Percentiles rank a stretch among this genome's conserved stretches.
Conservation (phyloP, 352 stramenopile genomes). For the Pythium aphanidermatum region DNA sequence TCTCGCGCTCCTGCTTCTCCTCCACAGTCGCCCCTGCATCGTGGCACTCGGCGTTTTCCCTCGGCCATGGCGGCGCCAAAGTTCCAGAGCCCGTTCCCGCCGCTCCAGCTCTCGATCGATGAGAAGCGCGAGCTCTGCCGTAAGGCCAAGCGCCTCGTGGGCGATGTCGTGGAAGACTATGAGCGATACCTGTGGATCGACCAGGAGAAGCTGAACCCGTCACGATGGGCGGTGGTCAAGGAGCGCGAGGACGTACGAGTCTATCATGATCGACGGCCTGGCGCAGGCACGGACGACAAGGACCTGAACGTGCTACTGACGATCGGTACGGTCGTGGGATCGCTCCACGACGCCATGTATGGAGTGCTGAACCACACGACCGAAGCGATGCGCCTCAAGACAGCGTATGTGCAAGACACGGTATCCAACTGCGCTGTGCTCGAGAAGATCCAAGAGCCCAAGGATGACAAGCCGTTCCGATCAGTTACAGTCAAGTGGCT, state of each 20-base stretch:
- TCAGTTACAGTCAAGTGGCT: conserved; percentile 62
- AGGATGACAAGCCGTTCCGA: conserved; percentile 39
- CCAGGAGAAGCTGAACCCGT: conserved; percentile 26
- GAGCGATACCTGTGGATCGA: conserved; percentile 38
- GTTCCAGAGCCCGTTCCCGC: conserved; percentile 43
- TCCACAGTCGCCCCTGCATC: no score
- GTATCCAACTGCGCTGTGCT: conserved; percentile 43
- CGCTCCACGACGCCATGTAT: conserved; percentile 59
- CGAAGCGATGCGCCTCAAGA: conserved; percentile 54
- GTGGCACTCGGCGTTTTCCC: no score
- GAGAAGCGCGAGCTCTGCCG: conserved; percentile 49
- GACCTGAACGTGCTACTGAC: conserved; percentile 16
- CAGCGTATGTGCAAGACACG: conserved; percentile 41
- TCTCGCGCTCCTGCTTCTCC: not conserved
- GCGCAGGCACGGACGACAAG: conserved; percentile 15
- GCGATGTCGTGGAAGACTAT: conserved; percentile 44
- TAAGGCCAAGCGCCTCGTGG: conserved; percentile 40
- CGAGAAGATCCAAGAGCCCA: conserved; percentile 37
- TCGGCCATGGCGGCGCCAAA: conserved; percentile 9
- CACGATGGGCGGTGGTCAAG: conserved; percentile 40
- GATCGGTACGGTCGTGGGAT: conserved; percentile 40
- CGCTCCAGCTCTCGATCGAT: conserved; percentile 37
- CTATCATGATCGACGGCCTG: conserved; percentile 41
- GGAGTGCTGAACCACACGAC: conserved; percentile 35
- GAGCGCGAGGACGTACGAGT: conserved; percentile 40